Evolutionary conservation across 2,329 filamentous ascomycete genomes (phyloP), one percentile per base, ranked within the genome.

Genomic region (Huntiella abstrusa): DNA sequence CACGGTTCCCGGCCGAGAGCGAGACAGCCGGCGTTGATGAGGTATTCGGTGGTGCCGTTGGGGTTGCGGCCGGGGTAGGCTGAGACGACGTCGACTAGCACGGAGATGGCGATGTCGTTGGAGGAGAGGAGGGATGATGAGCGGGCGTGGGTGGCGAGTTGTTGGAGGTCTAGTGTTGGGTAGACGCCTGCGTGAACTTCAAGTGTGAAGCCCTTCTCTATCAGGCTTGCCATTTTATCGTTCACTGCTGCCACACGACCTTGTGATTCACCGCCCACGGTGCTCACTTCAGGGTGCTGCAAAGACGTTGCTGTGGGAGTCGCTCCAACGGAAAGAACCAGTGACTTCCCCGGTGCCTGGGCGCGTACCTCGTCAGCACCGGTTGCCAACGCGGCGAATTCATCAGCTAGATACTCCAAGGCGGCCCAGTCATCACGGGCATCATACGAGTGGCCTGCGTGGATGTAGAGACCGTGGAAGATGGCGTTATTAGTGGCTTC

Each of bases 101-200:
- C 67, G 0, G 71, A 75, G 32, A 86, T 61, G 1, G 72, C 81
- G 28, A 88, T 68, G 53, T 77, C 71, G 3, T 66, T 59, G 51
- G 67, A 66, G 11, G 65, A 67, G 5, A 74, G 62, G 4, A 54
- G 59, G 16, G 56, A 56, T 10, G 56, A 52, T 51, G 65, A 54
- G 43, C 62, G 56, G 3, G 80, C 77, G 54, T 79, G 73, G 0
- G 82, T 83, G 1, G 81, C 76, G 2, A 88, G 65, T 58, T 91
- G 83, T 58, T 91, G 83, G 54, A 87, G 66, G 58, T 91, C 83
- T 6, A 88, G 69, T 3, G 77, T 66, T 0, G 82, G 75, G 56
- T 87, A 88, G 2, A 83, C 79, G 28, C 81, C 82, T 0, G 82
- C 81, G 57, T 87, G 83, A 2, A 85, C 64, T 57, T 86, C 82